Evolutionary conservation across 225 moss, liverwort and hornwort genomes (phyloP).

Genomic region (Physcomitrellopsis africana): DNA sequence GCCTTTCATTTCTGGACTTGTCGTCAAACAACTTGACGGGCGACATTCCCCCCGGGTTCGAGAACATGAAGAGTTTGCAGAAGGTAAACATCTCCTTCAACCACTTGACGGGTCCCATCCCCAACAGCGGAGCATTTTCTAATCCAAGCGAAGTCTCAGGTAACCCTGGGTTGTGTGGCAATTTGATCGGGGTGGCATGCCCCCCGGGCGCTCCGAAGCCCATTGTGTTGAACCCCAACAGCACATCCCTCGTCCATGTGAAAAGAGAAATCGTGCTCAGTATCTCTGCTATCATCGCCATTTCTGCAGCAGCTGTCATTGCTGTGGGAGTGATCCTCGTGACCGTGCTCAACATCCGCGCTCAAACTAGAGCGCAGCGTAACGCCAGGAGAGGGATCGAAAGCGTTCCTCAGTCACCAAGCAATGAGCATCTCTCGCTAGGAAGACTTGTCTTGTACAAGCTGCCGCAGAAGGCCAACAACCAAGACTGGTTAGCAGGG

Average conservation of each 20-base stretch:
- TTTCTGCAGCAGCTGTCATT: conserved; percentile 91
- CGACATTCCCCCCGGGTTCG: conserved; percentile 70
- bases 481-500: conserved; percentile 78
- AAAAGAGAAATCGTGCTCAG: conserved; percentile 86
- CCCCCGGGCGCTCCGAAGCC: conserved; percentile 72
- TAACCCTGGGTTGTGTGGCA: conserved; percentile 84
- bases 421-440: conserved; percentile 74
- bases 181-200: conserved; percentile 70
- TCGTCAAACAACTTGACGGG: conserved; percentile 84
- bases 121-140: conserved; percentile 55
- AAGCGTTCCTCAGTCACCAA: conserved; percentile 89
- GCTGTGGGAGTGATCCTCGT: conserved; percentile 92
- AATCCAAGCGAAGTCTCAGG: conserved; percentile 61
- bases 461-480: conserved; percentile 61
- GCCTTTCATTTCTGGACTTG: conserved; percentile 68
- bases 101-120: conserved; percentile 81
- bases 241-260: conserved; percentile 60
- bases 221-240: conserved; percentile 74
- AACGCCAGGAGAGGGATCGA: conserved; percentile 43
- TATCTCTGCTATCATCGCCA: conserved; percentile 92
- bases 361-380: conserved; percentile 68
- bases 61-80: conserved; percentile 63
- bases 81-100: conserved; percentile 82
- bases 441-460: conserved; percentile 91
- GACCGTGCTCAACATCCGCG: conserved; percentile 91